Evolutionary conservation across 2,329 filamentous ascomycete species (phyloP), one percentile per base, ranked within the genome.

Genomic region (Aspergillus aculeatinus): DNA sequence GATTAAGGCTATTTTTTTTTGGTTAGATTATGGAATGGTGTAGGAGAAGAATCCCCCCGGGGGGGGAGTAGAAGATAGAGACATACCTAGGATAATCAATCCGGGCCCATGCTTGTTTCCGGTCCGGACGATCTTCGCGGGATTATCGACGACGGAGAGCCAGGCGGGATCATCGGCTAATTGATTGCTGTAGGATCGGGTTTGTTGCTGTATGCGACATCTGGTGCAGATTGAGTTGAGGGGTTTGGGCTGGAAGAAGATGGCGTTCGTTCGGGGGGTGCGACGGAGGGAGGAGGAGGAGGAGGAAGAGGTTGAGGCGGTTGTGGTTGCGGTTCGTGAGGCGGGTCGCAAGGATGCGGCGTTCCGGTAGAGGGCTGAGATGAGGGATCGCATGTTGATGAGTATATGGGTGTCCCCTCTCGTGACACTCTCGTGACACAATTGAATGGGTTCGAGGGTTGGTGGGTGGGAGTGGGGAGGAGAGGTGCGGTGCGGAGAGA

Each of bases 81-180:
- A 61, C 72, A 42, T 76, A 90, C 88, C 87, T 11, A 96, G 85
- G 62, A 96, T 82, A 39, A 95, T 86, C 10, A 96, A 82, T 0
- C 92, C 92, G 0, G 88, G 87, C 1, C 91, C 91, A 80, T 97
- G 92, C 61, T 83, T 85, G 67, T 86, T 84, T 53, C 90, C 87
- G 1, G 87, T 81, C 50, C 92, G 90, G 42, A 98, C 89, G 35
- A 97, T 85, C 66, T 86, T 84, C 0, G 93, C 86, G 1, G 94
- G 92, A 61, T 90, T 89, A 79, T 99, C 94, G 65, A 97, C 85
- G 65, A 96, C 87, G 7, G 92, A 96, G 61, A 86, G 83, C 80
- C 96, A 97, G 72, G 83, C 83, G 1, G 91, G 89, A 72, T 92
- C 85, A 70, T 96, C 91, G 68, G 84, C 89, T 33, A 72, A 47